Conservation (phyloP, 805 yeast species). For the Saccharomycopsis sp. region DNA sequence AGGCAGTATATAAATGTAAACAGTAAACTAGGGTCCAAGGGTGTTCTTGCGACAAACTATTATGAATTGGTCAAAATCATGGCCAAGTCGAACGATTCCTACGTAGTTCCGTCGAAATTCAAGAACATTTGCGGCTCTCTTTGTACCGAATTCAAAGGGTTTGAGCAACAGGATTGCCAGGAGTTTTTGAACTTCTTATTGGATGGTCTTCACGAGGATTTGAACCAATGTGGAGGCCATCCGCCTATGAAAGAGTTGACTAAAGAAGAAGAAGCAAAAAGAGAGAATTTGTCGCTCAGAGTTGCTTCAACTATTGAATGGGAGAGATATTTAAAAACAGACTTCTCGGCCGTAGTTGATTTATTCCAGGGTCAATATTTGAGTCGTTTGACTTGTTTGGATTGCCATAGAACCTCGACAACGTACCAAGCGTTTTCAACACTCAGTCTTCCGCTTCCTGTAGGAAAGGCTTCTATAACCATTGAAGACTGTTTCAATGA, state of each 20-base stretch:
- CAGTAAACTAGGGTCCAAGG: conserved; percentile 75
- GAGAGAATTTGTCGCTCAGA: conserved; percentile 71
- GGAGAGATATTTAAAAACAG: conserved; percentile 77
- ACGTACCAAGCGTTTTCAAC: conserved; percentile 80
- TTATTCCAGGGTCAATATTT: conserved; percentile 85
- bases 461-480: conserved; percentile 27
- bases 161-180: conserved; percentile 79
- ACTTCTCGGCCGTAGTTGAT: conserved; percentile 74
- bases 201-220: conserved; percentile 78
- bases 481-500: conserved; percentile 67
- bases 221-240: conserved; percentile 58
- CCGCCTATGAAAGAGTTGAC: conserved; percentile 52
- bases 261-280: conserved; percentile 60
- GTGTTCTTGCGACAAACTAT: conserved; percentile 65
- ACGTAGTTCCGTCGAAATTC: conserved; percentile 56
- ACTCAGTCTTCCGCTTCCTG: conserved; percentile 73
- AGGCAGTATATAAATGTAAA: conserved; percentile 61
- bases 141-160: conserved; percentile 56
- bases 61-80: conserved; percentile 52
- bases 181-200: conserved; percentile 71
- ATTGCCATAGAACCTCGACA: conserved; percentile 72
- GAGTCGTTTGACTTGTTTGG: conserved; percentile 67
- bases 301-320: conserved; percentile 85
- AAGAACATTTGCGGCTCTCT: conserved; percentile 62
- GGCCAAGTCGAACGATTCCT: conserved; percentile 39